A percentile compares a stretch with the other conserved stretches of the same genome.
Conservation (phyloP, 176 grass and related monocot species). For the Puya raimondii region DNA sequence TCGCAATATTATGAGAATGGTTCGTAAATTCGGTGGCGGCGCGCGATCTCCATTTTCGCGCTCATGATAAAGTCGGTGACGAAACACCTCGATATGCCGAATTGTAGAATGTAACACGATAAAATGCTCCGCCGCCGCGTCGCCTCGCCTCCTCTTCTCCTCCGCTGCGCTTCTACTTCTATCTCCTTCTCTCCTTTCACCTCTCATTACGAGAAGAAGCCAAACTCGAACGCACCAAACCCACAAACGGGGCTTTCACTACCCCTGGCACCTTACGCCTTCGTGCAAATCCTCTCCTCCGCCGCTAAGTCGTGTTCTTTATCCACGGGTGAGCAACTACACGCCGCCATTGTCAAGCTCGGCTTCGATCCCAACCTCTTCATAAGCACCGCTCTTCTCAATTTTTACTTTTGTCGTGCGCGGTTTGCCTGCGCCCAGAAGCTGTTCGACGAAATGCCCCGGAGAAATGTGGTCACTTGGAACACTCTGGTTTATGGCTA, state of each 20-base stretch:
- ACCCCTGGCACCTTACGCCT: slow-evolving; percentile 7
- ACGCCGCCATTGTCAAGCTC: slow-evolving; percentile 1
- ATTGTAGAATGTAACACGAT: background rate
- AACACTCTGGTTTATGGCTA: slow-evolving; percentile 5
- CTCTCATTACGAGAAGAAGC: background rate
- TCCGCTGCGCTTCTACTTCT: background rate
- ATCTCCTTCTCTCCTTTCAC: background rate
- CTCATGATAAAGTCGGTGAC: no score
- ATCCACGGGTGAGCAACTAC: background rate
- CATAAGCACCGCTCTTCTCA: background rate
- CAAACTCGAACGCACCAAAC: no score
- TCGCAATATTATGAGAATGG: no score
- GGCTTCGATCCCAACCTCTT: slow-evolving; percentile 7
- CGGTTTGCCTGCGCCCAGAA: background rate
- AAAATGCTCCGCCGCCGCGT: background rate
- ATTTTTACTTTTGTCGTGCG: background rate
- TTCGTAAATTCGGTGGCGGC: no score
- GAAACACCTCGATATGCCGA: no score
- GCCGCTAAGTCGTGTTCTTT: background rate
- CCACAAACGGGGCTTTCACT: background rate
- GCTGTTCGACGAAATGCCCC: slow-evolving; percentile 36
- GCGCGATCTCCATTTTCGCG: no score
- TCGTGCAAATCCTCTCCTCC: slow-evolving; percentile 22
- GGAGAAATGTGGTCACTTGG: slow-evolving; percentile 22
- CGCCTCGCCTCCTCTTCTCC: background rate